Conservation (phyloP, 2,329 filamentous ascomycete species). For the Colletotrichum phormii region DNA sequence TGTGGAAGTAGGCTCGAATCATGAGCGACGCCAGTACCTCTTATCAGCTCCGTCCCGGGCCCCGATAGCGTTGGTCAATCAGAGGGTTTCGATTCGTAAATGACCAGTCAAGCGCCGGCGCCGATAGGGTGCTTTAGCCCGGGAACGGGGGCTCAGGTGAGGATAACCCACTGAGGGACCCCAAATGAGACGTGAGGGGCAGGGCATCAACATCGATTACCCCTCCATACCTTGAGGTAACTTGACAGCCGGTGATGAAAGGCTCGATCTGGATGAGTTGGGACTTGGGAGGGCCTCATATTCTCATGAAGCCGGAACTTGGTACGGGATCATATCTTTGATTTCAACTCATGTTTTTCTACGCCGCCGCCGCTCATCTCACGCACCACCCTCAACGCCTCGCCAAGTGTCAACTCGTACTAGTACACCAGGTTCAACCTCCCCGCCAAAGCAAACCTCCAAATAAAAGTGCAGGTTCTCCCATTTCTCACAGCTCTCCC, state of each 20-base stretch:
- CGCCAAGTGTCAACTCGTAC: slow-evolving; percentile 1
- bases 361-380: background rate
- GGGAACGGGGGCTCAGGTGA: slow-evolving; percentile 14
- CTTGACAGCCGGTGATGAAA: background rate
- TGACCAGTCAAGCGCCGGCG: slow-evolving; percentile 19
- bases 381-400: slow-evolving; percentile 5
- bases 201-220: slow-evolving; percentile 8
- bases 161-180: background rate
- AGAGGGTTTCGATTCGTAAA: slow-evolving; percentile 25
- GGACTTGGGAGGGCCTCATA: background rate
- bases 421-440: background rate
- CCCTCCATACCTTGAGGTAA: slow-evolving; percentile 12
- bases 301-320: background rate
- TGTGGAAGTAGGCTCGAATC: background rate
- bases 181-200: slow-evolving; percentile 22
- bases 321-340: background rate
- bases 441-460: background rate
- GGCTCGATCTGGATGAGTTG: background rate
- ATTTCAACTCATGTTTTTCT: background rate
- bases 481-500: slow-evolving; percentile 15
- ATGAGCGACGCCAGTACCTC: slow-evolving; percentile 14
- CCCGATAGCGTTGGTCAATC: slow-evolving; percentile 25
- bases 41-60: slow-evolving; percentile 30
- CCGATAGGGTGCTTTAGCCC: slow-evolving; percentile 2
- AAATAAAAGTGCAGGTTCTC: background rate